These are phyloP conservation scores for Arabis alpina DNA, from an alignment of 345 rosid genomes.

Conservation along the genomic window DNA sequence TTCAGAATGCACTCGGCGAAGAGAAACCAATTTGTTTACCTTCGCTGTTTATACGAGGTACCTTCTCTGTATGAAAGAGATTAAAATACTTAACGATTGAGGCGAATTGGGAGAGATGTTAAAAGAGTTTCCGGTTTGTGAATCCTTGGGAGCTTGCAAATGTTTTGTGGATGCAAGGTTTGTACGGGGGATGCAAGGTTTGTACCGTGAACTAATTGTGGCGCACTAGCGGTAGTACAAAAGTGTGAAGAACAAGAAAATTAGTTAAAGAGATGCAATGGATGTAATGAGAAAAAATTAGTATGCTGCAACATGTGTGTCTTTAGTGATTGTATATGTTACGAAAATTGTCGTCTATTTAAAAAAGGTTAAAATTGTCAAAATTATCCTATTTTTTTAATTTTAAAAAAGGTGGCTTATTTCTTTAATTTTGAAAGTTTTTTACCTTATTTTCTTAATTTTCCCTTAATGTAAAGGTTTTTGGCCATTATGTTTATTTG, in stretches of 20 bases:
- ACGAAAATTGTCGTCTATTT: no score
- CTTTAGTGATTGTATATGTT: no score
- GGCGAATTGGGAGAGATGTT: constrained; percentile 65
- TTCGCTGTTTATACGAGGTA: constrained; percentile 64
- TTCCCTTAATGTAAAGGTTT: no score
- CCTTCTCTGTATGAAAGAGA: constrained; percentile 65
- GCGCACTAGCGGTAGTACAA: constrained; percentile 60
- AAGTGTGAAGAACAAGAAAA: constrained; percentile 56
- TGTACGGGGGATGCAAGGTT: constrained; percentile 38
- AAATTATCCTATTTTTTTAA: no score
- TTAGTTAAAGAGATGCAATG: constrained; percentile 58
- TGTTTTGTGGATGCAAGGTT: constrained; percentile 82
- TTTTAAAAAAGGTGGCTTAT: no score
- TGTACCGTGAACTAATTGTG: constrained; percentile 56
- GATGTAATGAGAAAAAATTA: constrained; percentile 88
- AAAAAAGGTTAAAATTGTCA: no score
- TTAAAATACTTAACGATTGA: constrained; percentile 70
- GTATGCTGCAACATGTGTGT: constrained; percentile 56
- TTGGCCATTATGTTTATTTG: no score
- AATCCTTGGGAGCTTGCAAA: constrained; percentile 49
- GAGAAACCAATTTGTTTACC: constrained; percentile 59
- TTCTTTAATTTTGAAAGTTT: no score
- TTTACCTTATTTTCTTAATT: no score
- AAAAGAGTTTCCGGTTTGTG: constrained; percentile 52
- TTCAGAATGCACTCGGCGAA: constrained; percentile 46